Evolutionary conservation across 768 basidiomycete species (phyloP).

Genomic region (Leucocoprinus birnbaumii): DNA sequence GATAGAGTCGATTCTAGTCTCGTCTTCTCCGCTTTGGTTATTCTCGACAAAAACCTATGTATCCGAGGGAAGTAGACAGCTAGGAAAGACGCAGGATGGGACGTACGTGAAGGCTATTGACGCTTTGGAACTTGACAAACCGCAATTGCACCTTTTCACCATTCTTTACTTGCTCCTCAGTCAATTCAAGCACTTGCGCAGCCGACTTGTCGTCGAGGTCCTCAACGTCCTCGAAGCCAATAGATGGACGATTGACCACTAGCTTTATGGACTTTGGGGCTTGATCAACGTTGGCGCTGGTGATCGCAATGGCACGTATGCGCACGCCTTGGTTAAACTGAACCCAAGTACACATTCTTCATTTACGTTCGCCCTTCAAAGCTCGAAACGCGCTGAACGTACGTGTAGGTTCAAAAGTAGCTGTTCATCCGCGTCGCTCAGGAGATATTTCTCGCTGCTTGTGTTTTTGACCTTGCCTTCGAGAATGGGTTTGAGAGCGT

Average conservation of each 20-base stretch:
- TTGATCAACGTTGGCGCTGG: conserved; percentile 32
- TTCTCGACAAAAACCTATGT: conserved; percentile 54
- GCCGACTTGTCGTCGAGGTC: no score
- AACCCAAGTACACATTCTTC: neutral
- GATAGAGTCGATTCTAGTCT: conserved; percentile 64
- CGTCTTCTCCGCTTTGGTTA: conserved; percentile 59
- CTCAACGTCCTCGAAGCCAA: conserved; percentile 69
- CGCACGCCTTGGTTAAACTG: conserved; percentile 73
- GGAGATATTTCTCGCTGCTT: conserved; percentile 38
- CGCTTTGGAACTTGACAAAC: conserved; percentile 68
- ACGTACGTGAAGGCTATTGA: conserved; percentile 62
- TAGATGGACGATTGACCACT: conserved; percentile 51
- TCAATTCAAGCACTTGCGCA: conserved; percentile 55
- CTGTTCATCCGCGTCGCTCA: conserved; percentile 74
- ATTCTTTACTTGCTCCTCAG: conserved; percentile 42
- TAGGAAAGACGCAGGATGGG: no score
- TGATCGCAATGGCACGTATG: conserved; percentile 56
- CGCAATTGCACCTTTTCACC: conserved; percentile 51
- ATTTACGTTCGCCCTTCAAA: conserved; percentile 1
- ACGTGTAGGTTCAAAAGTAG: conserved; percentile 67
- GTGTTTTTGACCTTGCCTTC: conserved; percentile 41
- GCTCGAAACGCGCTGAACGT: conserved; percentile 28
- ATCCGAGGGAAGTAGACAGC: no score
- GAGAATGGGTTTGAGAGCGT: conserved; percentile 54
- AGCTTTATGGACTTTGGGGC: conserved; percentile 65